Evolutionary conservation across 1,139 yeast species (phyloP).

Genomic region (Citeromyces hawaiiensis): DNA sequence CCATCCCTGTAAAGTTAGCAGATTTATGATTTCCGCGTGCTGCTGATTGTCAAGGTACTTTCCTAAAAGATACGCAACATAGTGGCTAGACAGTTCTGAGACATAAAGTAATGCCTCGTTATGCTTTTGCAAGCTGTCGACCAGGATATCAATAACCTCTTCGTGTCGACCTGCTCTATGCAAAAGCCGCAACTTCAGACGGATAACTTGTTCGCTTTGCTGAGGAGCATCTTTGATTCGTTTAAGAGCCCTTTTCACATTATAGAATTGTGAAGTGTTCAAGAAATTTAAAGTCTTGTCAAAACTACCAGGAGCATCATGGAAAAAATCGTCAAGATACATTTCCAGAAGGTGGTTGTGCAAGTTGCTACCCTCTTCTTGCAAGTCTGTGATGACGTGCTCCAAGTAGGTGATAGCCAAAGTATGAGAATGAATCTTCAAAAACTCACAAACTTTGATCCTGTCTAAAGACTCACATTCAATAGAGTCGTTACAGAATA

Average conservation of each 20-base stretch:
- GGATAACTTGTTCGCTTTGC: slow-evolving; percentile 13
- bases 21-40: slow-evolving; percentile 19
- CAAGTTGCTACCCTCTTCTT: slow-evolving; percentile 27
- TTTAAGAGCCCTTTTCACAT: slow-evolving; percentile 18
- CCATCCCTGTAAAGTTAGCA: slow-evolving; percentile 34
- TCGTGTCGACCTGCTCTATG: slow-evolving; percentile 49
- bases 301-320: slow-evolving; percentile 7
- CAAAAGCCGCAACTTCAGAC: slow-evolving; percentile 44
- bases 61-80: slow-evolving; percentile 19
- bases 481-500: slow-evolving; percentile 58
- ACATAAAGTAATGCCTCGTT: slow-evolving; percentile 50
- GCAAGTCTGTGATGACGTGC: slow-evolving; percentile 31
- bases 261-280: slow-evolving; percentile 15
- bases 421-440: slow-evolving; percentile 12
- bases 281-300: slow-evolving; percentile 15
- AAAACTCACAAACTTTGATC: slow-evolving; percentile 36
- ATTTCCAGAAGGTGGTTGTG: slow-evolving; percentile 43
- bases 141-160: slow-evolving; percentile 50
- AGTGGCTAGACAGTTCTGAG: slow-evolving; percentile 11
- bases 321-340: slow-evolving; percentile 29
- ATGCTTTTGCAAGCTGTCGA: slow-evolving; percentile 44
- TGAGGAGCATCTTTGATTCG: slow-evolving; percentile 12
- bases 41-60: slow-evolving; percentile 15
- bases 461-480: slow-evolving; percentile 51
- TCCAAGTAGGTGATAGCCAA: slow-evolving; percentile 49